Conservation (phyloP, 305 asterid genomes). For the Rubia tinctorum region DNA sequence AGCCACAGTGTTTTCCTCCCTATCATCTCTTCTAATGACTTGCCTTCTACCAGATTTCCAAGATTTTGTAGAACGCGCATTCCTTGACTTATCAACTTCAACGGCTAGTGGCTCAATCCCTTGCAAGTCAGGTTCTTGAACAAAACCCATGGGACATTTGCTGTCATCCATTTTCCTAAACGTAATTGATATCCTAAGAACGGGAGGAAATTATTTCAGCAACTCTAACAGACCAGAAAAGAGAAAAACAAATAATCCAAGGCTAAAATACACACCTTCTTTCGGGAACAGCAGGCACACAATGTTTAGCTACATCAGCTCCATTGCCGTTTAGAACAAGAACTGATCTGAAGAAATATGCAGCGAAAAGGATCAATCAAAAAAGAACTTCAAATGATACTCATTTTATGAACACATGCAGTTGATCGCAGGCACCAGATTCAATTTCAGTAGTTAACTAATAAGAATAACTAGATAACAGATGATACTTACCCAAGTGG, state of each 20-base stretch:
- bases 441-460: not conserved
- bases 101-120: constrained; percentile 67
- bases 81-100: constrained; percentile 28
- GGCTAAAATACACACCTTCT: constrained; percentile 50
- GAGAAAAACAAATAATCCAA: not conserved
- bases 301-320: constrained; percentile 93
- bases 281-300: constrained; percentile 85
- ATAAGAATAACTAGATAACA: not conserved
- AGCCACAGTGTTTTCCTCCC: constrained; percentile 17
- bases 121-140: constrained; percentile 69
- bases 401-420: not conserved
- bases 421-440: not conserved
- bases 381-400: not conserved
- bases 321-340: constrained; percentile 91
- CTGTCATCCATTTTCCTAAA: constrained; percentile 85
- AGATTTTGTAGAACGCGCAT: constrained; percentile 33
- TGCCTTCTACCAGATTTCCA: constrained; percentile 28
- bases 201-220: constrained; percentile 14
- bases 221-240: not conserved
- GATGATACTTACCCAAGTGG: constrained; percentile 78
- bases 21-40: constrained; percentile 37
- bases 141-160: constrained; percentile 59
- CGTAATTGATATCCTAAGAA: constrained; percentile 85
- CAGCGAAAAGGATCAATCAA: constrained; percentile 1
- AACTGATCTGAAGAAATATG: constrained; percentile 66